phyloP scores from a whole-genome alignment of 352 stramenopile genomes.

The Phytophthora uliginosa region DNA sequence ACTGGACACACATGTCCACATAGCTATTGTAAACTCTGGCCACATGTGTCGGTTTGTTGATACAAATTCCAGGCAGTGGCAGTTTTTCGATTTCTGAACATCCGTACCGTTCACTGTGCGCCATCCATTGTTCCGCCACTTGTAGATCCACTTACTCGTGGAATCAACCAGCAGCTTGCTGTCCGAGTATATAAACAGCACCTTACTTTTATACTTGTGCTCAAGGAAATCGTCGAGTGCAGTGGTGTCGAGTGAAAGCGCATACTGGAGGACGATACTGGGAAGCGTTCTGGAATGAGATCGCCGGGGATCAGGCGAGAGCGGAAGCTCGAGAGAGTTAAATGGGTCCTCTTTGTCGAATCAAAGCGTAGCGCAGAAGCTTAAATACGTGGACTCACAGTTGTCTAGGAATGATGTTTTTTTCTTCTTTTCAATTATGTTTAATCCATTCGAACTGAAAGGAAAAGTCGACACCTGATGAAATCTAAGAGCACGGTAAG shows the following conservation, averaged over 20 bases:
- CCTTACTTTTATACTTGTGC: neutral
- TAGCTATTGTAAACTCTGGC: too few relatives aligned
- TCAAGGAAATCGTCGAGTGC: slow-evolving; percentile 16
- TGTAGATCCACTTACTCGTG: slow-evolving; percentile 31
- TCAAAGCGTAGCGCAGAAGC: too few relatives aligned
- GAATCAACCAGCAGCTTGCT: slow-evolving; percentile 23
- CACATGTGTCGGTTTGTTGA: too few relatives aligned
- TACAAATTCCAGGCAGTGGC: too few relatives aligned
- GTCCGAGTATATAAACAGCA: slow-evolving; percentile 32
- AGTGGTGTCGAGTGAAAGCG: slow-evolving; percentile 21
- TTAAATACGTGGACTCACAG: too few relatives aligned
- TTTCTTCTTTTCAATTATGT: neutral
- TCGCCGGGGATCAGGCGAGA: slow-evolving; percentile 16
- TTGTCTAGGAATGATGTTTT: neutral
- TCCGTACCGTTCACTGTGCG: slow-evolving; percentile 10
- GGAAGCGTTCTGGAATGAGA: slow-evolving; percentile 23
- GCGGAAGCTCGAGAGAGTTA: neutral
- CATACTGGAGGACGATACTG: slow-evolving; percentile 15
- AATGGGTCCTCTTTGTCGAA: neutral
- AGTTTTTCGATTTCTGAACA: too few relatives aligned
- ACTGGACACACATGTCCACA: too few relatives aligned
- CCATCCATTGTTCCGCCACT: slow-evolving; percentile 32
- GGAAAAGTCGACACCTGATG: neutral
- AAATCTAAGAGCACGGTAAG: too few relatives aligned
- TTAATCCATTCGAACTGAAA: neutral